A percentile compares a stretch with the other conserved stretches of the same genome.
phyloP scores from a whole-genome alignment of 1,139 yeast genomes.

The Eremothecium cymbalariae region DNA sequence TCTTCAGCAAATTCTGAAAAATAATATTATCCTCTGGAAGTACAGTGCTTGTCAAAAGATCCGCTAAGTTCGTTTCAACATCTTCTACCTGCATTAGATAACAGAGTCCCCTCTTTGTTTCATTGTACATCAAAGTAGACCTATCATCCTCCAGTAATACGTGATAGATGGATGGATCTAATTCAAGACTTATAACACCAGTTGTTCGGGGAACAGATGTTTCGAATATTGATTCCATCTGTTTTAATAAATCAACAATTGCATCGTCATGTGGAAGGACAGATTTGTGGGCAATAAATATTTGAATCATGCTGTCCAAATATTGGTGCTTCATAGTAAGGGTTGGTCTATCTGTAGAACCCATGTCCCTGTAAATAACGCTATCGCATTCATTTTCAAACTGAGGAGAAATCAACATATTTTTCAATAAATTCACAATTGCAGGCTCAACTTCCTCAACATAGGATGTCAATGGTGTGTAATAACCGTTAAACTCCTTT shows the following conservation, averaged over 20 bases:
- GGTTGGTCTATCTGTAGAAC: slow-evolving; percentile 18
- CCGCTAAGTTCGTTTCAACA: slow-evolving; percentile 61
- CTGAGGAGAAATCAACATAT: slow-evolving; percentile 24
- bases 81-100: slow-evolving; percentile 71
- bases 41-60: slow-evolving; percentile 65
- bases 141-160: slow-evolving; percentile 35
- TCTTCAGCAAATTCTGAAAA: slow-evolving; percentile 46
- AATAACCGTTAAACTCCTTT: slow-evolving; percentile 24
- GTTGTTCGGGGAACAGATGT: slow-evolving; percentile 11
- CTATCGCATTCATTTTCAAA: slow-evolving; percentile 26
- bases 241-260: slow-evolving; percentile 20
- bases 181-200: slow-evolving; percentile 31
- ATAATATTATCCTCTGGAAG: slow-evolving; percentile 55
- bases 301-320: slow-evolving; percentile 19
- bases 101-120: slow-evolving; percentile 71
- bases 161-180: slow-evolving; percentile 45
- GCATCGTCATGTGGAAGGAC: slow-evolving; percentile 28
- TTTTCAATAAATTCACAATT: slow-evolving; percentile 21
- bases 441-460: slow-evolving; percentile 26
- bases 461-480: slow-evolving; percentile 30
- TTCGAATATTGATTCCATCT: slow-evolving; percentile 11
- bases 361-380: slow-evolving; percentile 29
- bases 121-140: slow-evolving; percentile 53
- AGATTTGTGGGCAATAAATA: slow-evolving; percentile 18
- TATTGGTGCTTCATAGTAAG: slow-evolving; percentile 29